These are phyloP conservation scores for Xylaria cubensis DNA, from an alignment of 495 filamentous ascomycete species.

Conservation along the genomic window DNA sequence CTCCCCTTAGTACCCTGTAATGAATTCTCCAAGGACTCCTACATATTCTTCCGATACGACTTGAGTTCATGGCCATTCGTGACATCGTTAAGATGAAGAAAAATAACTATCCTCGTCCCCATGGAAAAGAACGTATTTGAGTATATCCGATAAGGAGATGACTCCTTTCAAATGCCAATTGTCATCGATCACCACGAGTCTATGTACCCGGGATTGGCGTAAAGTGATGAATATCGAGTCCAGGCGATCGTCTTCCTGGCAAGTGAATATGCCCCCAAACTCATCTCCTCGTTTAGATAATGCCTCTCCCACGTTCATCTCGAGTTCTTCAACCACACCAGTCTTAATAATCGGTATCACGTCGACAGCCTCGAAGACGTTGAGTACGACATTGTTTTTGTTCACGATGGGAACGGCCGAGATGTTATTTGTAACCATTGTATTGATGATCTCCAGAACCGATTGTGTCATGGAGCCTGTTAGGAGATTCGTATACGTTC, in stretches of 20 bases:
- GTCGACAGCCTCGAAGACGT: conserved; percentile 98
- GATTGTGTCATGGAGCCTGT: conserved; percentile 91
- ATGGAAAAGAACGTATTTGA: conserved; percentile 90
- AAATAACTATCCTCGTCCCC: conserved; percentile 70
- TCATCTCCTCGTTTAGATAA: conserved; percentile 87
- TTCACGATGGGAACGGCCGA: conserved; percentile 95
- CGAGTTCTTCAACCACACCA: conserved; percentile 88
- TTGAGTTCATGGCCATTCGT: conserved; percentile 25
- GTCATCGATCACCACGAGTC: conserved; percentile 91
- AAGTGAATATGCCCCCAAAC: conserved; percentile 96
- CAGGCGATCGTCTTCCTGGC: conserved; percentile 86
- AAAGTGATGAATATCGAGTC: conserved; percentile 98
- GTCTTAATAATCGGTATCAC: conserved; percentile 96
- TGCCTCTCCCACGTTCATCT: conserved; percentile 86
- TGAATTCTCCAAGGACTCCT: conserved; percentile 10
- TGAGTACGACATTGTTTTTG: conserved; percentile 79
- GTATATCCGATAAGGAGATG: conserved; percentile 93
- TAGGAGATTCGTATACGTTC: conserved; percentile 79
- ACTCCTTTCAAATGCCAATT: conserved; percentile 84
- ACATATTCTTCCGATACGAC: background rate
- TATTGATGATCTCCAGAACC: conserved; percentile 95
- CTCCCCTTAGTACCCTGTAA: conserved; percentile 6
- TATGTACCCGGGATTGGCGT: conserved; percentile 90
- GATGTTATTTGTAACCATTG: conserved; percentile 90
- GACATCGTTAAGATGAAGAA: conserved; percentile 39